Evolutionary conservation across 2,329 filamentous ascomycete species (phyloP), one percentile per base, ranked within the genome.

Genomic region (Geoglossum cookeanum): DNA sequence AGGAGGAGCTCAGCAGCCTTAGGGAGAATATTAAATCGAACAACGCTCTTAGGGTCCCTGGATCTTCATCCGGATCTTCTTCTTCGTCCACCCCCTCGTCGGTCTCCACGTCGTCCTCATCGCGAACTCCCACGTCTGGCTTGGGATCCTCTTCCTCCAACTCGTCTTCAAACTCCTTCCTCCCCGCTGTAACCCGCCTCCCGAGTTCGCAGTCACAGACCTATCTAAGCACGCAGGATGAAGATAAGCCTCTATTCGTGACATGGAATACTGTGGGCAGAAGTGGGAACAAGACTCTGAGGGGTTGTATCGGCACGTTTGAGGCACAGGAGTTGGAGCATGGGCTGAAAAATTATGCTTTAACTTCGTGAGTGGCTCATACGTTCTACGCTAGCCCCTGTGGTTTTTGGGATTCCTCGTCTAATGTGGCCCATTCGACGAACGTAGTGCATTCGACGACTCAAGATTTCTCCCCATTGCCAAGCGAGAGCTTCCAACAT

Each of bases 241-340:
- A 63, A 58, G 76, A 78, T 47, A 80, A 83, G 60, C 91, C 91
- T 0, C 77, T 97, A 44, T 97, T 97, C 68, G 87, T 98, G 52
- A 95, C 90, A 6, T 97, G 91, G 90, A 94, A 96, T 72, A 87
- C 80, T 0, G 64, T 88, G 57, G 80, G 78, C 6, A 69, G 74
- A 27, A 73, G 68, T 56, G 78, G 80, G 32, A 72, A 80, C 61
- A 82, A 83, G 67, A 78, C 78, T 29, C 78, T 98, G 47, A 84
- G 92, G 59, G 92, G 92, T 59, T 98, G 92, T 74, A 97, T 98
- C 67, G 92, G 92, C 63, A 98, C 91, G 1, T 98, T 97, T 66
- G 85, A 90, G 65, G 69, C 82, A 1, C 80, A 87, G 64, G 79
- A 84, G 55, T 78, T 98, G 11, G 76, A 81, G 33, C 70, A 78